Conservation (phyloP, 306 rosid genomes). For the Rosa persica region DNA sequence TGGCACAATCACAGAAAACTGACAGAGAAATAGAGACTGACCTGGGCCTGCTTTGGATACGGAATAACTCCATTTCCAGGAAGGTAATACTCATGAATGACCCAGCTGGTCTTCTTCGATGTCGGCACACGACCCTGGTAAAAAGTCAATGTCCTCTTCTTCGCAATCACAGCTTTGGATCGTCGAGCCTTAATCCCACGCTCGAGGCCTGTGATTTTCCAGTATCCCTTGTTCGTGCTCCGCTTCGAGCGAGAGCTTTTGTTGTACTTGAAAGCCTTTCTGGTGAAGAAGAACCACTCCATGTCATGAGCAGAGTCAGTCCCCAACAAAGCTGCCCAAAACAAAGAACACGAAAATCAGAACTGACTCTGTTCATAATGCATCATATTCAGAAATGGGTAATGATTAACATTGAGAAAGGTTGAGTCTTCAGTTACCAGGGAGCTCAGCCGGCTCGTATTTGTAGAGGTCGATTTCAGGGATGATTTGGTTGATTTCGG, state of each 20-base stretch:
- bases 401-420: background rate
- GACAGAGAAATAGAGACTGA: background rate
- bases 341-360: background rate
- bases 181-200: conserved; percentile 29
- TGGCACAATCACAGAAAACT: background rate
- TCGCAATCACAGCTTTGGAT: conserved; percentile 41
- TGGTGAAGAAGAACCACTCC: conserved; percentile 62
- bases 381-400: too few species aligned
- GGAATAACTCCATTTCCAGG: background rate
- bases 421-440: conserved; percentile 30
- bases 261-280: conserved; percentile 31
- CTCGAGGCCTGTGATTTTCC: conserved; percentile 67
- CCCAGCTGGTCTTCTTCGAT: conserved; percentile 45
- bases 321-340: background rate
- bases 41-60: conserved; percentile 27
- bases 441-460: conserved; percentile 56
- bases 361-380: background rate
- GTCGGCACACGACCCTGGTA: conserved; percentile 28
- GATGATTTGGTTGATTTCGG: conserved; percentile 18
- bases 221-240: conserved; percentile 48
- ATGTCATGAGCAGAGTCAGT: conserved; percentile 20
- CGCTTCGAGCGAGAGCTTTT: conserved; percentile 41
- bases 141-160: conserved; percentile 61
- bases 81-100: conserved; percentile 60
- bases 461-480: conserved; percentile 48